Evolutionary conservation across 495 filamentous ascomycete genomes (phyloP).

Genomic region (Pseudotulostoma volvatum): DNA sequence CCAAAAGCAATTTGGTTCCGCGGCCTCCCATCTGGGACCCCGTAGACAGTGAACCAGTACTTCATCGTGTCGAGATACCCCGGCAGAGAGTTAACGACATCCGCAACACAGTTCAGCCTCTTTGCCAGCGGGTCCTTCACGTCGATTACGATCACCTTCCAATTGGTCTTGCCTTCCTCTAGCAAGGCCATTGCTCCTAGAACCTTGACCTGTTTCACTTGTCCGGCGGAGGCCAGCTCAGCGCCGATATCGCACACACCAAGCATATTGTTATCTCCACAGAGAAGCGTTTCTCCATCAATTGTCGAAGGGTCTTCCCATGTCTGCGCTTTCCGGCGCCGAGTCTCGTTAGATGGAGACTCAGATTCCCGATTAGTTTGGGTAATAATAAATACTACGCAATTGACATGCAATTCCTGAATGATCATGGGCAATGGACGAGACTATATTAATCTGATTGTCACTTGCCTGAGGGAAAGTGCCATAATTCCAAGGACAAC

Average conservation of each 20-base stretch:
- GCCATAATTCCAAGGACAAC: constrained; percentile 99
- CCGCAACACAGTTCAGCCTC: constrained; percentile 97
- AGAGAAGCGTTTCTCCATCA: constrained; percentile 98
- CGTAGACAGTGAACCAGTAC: constrained; percentile 99
- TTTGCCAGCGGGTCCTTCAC: constrained; percentile 90
- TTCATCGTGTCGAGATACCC: constrained; percentile 94
- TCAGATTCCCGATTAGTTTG: too few species aligned
- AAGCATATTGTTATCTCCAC: constrained; percentile 98
- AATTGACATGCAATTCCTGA: too few species aligned
- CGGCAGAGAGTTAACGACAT: constrained; percentile 96
- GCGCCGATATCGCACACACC: constrained; percentile 99
- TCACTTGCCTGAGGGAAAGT: constrained; percentile 89
- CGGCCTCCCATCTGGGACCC: constrained; percentile 99
- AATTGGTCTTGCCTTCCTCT: constrained; percentile 99
- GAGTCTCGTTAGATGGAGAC: constrained; percentile 5
- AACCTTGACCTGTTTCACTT: constrained; percentile 99
- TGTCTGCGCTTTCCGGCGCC: too few species aligned
- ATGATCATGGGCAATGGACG: too few species aligned
- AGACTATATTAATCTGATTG: too few species aligned
- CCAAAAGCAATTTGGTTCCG: constrained; percentile 99
- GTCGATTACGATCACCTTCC: constrained; percentile 99
- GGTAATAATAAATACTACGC: too few species aligned
- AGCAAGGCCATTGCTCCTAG: constrained; percentile 98
- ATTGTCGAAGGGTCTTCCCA: constrained; percentile 95
- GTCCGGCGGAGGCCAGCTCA: constrained; percentile 82